Base-by-base conservation (phyloP, 768 basidiomycete species). In the Lactifluus rugatus region DNA sequence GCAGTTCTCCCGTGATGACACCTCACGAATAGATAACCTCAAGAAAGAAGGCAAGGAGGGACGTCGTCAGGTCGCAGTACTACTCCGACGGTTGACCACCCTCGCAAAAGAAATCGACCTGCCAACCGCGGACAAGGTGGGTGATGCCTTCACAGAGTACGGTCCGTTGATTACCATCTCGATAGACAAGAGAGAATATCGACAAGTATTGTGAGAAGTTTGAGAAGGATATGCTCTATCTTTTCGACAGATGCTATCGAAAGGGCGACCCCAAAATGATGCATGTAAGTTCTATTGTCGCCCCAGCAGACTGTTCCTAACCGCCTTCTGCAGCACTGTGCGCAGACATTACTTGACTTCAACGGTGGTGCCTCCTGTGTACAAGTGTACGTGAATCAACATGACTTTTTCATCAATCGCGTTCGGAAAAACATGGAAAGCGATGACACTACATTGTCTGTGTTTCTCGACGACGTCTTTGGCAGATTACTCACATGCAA, bases 221-320 rank as follows among this genome's bases (percentile, higher is more conserved):
- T 63, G 96, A 99, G 72, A 98, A 95, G 74, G 95, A 98, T 68
- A 95, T 97, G 83, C 81, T 99, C 53, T 84, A 89, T 67, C 76
- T 98, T 42, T 99, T 99, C 68, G 96, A 99, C 70, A 77, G 88
- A 64, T 94, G 90, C 66, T 99, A 98, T 72, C 83, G 94, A 52
- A 91, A 92, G 68, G 93, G 94, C 32, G 96, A 99, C 68, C 96
- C 96, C 0, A 95, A 95, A 73, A 90, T 97, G 88, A 99, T 99
- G 96, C 91, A 94, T 74, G 96, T 88, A 57, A 46, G 81, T 75
- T 50, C 53, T 54, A 49, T 50, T 28, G 10, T 52, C 32, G 37
- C n/a, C 32, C 3, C 36, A 44, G 17, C 14, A 10, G 28, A n/a
- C 36, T 28, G 28, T 11, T n/a, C 32, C 42, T 44, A 25, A 54